These are phyloP conservation scores for Infundibulicybe gibba DNA, from an alignment of 768 basidiomycete species.

Conservation along the genomic window DNA sequence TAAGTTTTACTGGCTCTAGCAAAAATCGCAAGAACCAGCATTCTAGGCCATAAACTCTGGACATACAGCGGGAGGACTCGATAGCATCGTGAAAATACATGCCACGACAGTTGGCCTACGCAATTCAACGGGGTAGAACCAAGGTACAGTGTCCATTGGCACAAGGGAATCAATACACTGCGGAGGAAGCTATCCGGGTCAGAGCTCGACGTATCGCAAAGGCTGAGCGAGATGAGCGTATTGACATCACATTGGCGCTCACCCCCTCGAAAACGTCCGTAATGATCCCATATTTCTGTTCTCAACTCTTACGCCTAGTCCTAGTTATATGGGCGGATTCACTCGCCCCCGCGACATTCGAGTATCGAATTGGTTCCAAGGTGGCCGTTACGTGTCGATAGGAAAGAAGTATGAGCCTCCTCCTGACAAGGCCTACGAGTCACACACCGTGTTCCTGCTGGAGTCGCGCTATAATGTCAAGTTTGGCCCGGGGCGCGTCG, in stretches of 20 bases:
- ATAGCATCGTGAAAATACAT: too few relatives aligned
- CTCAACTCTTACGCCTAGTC: too few relatives aligned
- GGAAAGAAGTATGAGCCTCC: slow-evolving; percentile 24
- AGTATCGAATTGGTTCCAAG: slow-evolving; percentile 29
- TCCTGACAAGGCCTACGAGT: slow-evolving; percentile 27
- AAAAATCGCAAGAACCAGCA: too few relatives aligned
- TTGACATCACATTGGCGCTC: slow-evolving; percentile 28
- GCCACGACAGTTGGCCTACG: too few relatives aligned
- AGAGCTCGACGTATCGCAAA: slow-evolving; percentile 24
- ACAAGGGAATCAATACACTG: too few relatives aligned
- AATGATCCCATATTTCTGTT: too few relatives aligned
- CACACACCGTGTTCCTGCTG: slow-evolving; percentile 35
- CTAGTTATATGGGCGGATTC: slow-evolving; percentile 35
- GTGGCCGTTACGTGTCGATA: slow-evolving; percentile 22
- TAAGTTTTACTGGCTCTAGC: too few relatives aligned
- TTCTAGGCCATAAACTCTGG: too few relatives aligned
- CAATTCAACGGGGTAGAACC: too few relatives aligned
- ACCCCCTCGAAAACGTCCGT: slow-evolving; percentile 33
- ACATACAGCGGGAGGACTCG: too few relatives aligned
- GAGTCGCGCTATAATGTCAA: slow-evolving; percentile 27
- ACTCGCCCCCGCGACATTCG: slow-evolving; percentile 33
- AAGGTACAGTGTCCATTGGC: too few relatives aligned
- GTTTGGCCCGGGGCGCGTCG: slow-evolving; percentile 21
- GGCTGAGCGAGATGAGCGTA: slow-evolving; percentile 39
- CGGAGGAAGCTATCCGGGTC: slow-evolving; percentile 6